These are phyloP conservation scores for Hortaea werneckii DNA, from an alignment of 2,329 filamentous ascomycete species.

Conservation along the genomic window DNA sequence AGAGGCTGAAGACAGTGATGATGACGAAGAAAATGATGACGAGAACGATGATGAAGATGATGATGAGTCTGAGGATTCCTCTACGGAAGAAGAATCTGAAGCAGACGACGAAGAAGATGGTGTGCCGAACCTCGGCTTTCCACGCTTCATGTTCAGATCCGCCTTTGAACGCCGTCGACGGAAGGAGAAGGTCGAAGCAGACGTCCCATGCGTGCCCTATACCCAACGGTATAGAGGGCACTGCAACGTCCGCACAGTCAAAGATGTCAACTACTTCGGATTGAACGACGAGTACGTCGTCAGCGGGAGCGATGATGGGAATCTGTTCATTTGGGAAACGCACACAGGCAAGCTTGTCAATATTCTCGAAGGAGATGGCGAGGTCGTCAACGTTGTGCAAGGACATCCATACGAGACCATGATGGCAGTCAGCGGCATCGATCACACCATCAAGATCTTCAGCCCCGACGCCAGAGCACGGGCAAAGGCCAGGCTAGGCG, in stretches of 20 bases:
- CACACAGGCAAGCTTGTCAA: constrained; percentile 52
- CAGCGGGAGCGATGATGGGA: constrained; percentile 55
- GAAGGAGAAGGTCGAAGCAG: constrained; percentile 42
- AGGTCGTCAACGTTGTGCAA: constrained; percentile 61
- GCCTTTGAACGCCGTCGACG: constrained; percentile 38
- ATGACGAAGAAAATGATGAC: constrained; percentile 9
- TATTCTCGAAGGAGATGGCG: constrained; percentile 55
- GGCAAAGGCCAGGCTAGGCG: constrained; percentile 45
- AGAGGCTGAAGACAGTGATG: constrained; percentile 4
- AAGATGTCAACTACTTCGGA: constrained; percentile 60
- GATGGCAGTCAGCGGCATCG: constrained; percentile 56
- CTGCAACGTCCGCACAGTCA: constrained; percentile 58
- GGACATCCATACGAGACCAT: constrained; percentile 59
- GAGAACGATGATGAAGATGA: constrained; percentile 16
- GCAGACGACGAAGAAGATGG: constrained; percentile 29
- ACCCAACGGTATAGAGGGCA: constrained; percentile 52
- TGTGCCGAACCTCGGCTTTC: constrained; percentile 21
- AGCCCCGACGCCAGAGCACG: constrained; percentile 50
- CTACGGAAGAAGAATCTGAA: constrained; percentile 16
- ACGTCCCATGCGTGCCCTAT: constrained; percentile 47
- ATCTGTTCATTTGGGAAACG: constrained; percentile 60
- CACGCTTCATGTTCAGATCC: constrained; percentile 35
- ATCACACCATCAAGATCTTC: constrained; percentile 60
- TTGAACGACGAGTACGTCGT: constrained; percentile 59
- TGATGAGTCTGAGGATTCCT: constrained; percentile 15